These are phyloP conservation scores for Schwanniomyces sp. DNA, from an alignment of 805 yeast species.

Conservation along the genomic window DNA sequence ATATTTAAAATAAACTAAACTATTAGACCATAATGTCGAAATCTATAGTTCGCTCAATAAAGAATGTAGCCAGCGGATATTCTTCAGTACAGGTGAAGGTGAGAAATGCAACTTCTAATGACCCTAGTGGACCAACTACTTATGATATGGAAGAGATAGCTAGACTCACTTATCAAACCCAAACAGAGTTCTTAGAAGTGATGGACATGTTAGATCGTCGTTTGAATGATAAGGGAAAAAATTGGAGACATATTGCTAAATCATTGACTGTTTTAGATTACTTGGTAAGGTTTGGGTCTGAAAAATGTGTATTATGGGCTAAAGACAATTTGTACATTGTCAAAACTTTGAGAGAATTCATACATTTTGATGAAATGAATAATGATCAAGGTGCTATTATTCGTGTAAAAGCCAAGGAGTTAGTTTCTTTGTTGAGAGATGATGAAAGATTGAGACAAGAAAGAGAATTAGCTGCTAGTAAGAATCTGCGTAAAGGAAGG, in stretches of 20 bases:
- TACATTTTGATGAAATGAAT: slow-evolving; percentile 72
- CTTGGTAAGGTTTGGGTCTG: slow-evolving; percentile 81
- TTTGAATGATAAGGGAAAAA: slow-evolving; percentile 91
- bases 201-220: slow-evolving; percentile 95
- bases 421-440: slow-evolving; percentile 76
- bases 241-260: slow-evolving; percentile 96
- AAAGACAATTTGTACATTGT: slow-evolving; percentile 84
- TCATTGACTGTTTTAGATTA: slow-evolving; percentile 87
- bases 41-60: slow-evolving; percentile 75
- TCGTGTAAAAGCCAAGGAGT: slow-evolving; percentile 86
- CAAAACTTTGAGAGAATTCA: slow-evolving; percentile 89
- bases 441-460: slow-evolving; percentile 78
- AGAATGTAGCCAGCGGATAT: slow-evolving; percentile 89
- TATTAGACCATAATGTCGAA: slow-evolving; percentile 56
- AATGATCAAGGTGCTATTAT: slow-evolving; percentile 84
- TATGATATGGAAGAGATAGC: slow-evolving; percentile 83
- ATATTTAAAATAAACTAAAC: background rate
- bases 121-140: slow-evolving; percentile 79
- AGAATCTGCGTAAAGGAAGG: slow-evolving; percentile 21
- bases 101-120: slow-evolving; percentile 90
- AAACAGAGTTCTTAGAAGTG: slow-evolving; percentile 76
- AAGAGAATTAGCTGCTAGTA: slow-evolving; percentile 46
- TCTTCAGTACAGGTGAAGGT: slow-evolving; percentile 82
- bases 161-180: slow-evolving; percentile 63
- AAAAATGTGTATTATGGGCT: slow-evolving; percentile 88